phyloP scores from a whole-genome alignment of 495 filamentous ascomycete species.

The Pseudevernia furfuracea region DNA sequence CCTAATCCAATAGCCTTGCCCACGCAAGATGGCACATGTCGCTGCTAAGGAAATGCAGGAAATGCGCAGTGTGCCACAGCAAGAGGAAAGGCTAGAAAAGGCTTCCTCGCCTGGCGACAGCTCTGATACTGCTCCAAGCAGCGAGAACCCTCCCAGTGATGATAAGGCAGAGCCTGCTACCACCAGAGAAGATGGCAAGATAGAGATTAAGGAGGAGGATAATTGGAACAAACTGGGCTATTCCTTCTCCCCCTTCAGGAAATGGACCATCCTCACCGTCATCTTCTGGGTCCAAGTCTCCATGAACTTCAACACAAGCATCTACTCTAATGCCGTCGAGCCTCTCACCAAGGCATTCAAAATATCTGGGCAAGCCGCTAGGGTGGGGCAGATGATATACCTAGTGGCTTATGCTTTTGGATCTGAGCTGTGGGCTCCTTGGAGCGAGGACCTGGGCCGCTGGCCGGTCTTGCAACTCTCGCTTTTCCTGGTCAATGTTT shows the following conservation, averaged over 20 bases:
- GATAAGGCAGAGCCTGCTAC: not conserved
- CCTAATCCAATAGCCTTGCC: not conserved
- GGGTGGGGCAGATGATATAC: slow-evolving; percentile 62
- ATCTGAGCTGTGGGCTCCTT: slow-evolving; percentile 77
- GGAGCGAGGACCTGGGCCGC: slow-evolving; percentile 72
- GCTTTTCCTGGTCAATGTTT: slow-evolving; percentile 65
- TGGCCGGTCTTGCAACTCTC: slow-evolving; percentile 65
- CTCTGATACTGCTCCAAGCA: not conserved
- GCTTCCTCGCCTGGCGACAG: not conserved
- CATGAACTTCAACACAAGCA: slow-evolving; percentile 78
- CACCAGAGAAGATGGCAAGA: slow-evolving; percentile 35
- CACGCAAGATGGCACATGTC: not conserved
- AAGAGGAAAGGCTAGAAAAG: not conserved
- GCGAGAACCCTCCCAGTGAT: not conserved
- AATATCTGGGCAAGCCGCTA: slow-evolving; percentile 56
- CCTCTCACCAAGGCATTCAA: slow-evolving; percentile 55
- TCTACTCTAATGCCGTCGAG: slow-evolving; percentile 59
- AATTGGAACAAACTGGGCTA: slow-evolving; percentile 60
- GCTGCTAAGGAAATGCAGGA: not conserved
- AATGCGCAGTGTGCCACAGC: not conserved
- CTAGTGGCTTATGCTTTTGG: slow-evolving; percentile 69
- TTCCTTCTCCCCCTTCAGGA: slow-evolving; percentile 56
- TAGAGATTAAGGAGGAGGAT: slow-evolving; percentile 55
- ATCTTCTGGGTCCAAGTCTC: slow-evolving; percentile 72
- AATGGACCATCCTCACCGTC: slow-evolving; percentile 65